A percentile compares a stretch with the other conserved stretches of the same genome.
phyloP scores from a whole-genome alignment of 2,329 filamentous ascomycete species.

The Ceratocystis diversiconidia region DNA sequence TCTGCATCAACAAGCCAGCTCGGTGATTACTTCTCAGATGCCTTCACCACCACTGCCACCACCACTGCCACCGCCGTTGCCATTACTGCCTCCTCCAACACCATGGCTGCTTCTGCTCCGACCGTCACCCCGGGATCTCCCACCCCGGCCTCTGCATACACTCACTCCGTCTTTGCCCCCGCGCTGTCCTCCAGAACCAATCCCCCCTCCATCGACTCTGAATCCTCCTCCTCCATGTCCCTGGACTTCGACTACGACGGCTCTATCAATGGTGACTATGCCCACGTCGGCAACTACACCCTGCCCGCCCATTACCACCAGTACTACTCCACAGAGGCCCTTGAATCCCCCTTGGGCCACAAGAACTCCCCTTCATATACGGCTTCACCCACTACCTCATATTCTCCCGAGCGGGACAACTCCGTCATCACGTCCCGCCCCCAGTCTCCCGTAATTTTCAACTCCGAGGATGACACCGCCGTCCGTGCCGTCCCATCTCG shows the following conservation, averaged over 20 bases:
- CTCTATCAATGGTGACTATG: constrained; percentile 24
- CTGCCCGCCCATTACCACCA: constrained; percentile 34
- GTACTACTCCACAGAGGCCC: constrained; percentile 33
- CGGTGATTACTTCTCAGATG: constrained; percentile 11
- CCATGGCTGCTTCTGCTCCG: not conserved
- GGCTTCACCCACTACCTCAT: constrained; percentile 26
- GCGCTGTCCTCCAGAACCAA: constrained; percentile 3
- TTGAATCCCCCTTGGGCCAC: constrained; percentile 39
- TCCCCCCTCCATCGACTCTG: constrained; percentile 27
- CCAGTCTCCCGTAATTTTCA: constrained; percentile 32
- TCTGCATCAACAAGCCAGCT: constrained; percentile 12
- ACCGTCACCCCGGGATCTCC: not conserved
- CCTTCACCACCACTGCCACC: constrained; percentile 9
- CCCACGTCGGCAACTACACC: constrained; percentile 34
- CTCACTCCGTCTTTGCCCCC: not conserved
- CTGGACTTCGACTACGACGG: constrained; percentile 44
- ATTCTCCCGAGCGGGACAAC: constrained; percentile 37
- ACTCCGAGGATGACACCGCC: constrained; percentile 64
- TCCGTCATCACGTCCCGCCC: constrained; percentile 40
- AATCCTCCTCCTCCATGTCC: constrained; percentile 42
- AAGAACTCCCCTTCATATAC: constrained; percentile 36
- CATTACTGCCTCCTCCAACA: not conserved
- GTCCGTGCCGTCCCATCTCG: constrained; percentile 61
- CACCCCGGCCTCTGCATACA: not conserved
- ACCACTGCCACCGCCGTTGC: not conserved